Evolutionary conservation across 345 rosid genomes (phyloP).

Genomic region (Eucalyptus coolabah): DNA sequence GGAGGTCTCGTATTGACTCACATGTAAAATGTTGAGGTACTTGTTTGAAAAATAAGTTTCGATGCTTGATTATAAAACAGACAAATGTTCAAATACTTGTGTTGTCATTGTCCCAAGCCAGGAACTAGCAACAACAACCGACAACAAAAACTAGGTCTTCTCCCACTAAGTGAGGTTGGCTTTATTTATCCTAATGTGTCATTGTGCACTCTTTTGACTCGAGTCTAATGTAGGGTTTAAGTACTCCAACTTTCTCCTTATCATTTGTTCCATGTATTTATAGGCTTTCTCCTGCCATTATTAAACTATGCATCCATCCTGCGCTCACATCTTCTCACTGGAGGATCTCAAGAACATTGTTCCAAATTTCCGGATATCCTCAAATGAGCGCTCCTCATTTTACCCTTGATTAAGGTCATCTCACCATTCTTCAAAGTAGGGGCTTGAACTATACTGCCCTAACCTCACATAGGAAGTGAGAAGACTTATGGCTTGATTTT

Average conservation of each 20-base stretch:
- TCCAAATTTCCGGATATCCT: not conserved
- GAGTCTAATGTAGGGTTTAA: not conserved
- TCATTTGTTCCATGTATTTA: not conserved
- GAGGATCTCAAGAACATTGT: not conserved
- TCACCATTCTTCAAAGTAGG: not conserved
- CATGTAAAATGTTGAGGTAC: not conserved
- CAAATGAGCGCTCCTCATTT: not conserved
- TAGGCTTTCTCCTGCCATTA: not conserved
- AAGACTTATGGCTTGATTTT: not conserved
- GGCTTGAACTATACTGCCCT: not conserved
- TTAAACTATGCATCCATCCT: not conserved
- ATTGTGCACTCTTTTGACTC: not conserved
- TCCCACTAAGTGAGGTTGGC: not conserved
- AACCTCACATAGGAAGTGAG: not conserved
- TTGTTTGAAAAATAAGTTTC: not conserved
- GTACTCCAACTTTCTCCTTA: not conserved
- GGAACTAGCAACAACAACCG: not conserved
- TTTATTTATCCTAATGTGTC: not conserved
- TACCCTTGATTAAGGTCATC: not conserved
- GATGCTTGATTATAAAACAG: not conserved
- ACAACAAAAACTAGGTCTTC: not conserved
- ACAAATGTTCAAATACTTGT: not conserved
- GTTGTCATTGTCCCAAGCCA: not conserved
- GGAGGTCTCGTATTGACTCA: not conserved
- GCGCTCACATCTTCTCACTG: not conserved